Base-by-base conservation (phyloP, 163 green algal species). In the Trebouxia gelatinosa region DNA sequence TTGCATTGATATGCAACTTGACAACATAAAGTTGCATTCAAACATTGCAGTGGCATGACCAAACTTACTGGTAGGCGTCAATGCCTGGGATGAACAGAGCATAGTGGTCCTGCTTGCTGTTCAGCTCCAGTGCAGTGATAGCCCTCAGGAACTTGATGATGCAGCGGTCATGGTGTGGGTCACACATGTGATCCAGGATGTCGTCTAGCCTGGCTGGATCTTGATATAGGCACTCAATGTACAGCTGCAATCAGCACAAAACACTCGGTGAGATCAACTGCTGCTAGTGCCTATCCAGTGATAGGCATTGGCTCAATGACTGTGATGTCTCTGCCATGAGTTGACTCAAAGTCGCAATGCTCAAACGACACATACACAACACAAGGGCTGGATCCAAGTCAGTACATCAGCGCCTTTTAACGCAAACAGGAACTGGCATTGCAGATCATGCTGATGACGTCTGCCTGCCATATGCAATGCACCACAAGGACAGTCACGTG, bases 101-200 rank as follows among this genome's bases (percentile, higher is more conserved):
- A 26, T 72, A 72, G 6, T 37, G 64, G 5, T 50, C 35, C 21
- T 51, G 21, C 35, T 72, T 72, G 35, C 21, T 23, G 32, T 7
- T 34, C 64, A 72, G 37, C 35, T 72, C 64, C 35, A 50, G 6
- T 13, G 64, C 64, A 35, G 64, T 72, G 35, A 72, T 51, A 6
- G 35, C 64, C 6, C 64, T 21, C 35, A 72, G 37, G 32, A 72
- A 48, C 23, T 37, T 23, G 35, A 72, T 37, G 0, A 72, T 13
- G 35, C 6, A 50, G 21, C 37, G 31, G 21, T 72, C 64, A 1
- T 54, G 6, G 3, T 48, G 19, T 13, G 35, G 26, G 5, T 32
- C 21, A 6, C 64, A 51, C 64, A 72, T 51, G 35, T 54, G 26
- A 5, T 23, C 21, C 37, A 35, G 31, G 21, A 72, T 43, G 6